phyloP scores from a whole-genome alignment of 495 filamentous ascomycete genomes.

The Sporormia fimetaria region DNA sequence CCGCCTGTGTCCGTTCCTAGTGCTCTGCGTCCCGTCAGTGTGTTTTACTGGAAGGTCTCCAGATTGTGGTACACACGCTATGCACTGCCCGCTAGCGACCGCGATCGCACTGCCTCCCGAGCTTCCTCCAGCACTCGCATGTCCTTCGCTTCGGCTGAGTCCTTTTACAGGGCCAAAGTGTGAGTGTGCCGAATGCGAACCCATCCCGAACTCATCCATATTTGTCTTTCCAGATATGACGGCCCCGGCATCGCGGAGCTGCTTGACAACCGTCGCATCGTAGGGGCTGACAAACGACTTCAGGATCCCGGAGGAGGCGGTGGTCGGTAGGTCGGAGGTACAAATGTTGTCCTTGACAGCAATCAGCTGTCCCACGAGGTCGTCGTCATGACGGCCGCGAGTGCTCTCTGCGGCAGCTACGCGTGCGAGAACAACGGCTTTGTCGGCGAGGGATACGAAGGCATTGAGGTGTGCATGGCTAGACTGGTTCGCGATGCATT shows the following conservation, averaged over 20 bases:
- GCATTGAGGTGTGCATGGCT: slow-evolving; percentile 25
- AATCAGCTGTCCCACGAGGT: slow-evolving; percentile 45
- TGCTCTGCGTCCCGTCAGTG: slow-evolving; percentile 39
- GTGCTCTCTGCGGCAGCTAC: slow-evolving; percentile 11
- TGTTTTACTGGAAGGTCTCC: not conserved
- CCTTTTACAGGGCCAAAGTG: slow-evolving; percentile 56
- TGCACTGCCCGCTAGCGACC: slow-evolving; percentile 58
- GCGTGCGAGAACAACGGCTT: slow-evolving; percentile 6
- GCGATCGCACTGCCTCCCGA: slow-evolving; percentile 90
- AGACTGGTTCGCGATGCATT: slow-evolving; percentile 24
- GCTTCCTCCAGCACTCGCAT: slow-evolving; percentile 71
- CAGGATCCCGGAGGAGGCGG: slow-evolving; percentile 72
- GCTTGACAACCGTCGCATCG: slow-evolving; percentile 67
- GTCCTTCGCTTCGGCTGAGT: slow-evolving; percentile 13
- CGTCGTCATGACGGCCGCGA: not conserved
- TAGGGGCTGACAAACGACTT: slow-evolving; percentile 61
- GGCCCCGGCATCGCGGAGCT: slow-evolving; percentile 53
- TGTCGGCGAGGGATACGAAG: slow-evolving; percentile 25
- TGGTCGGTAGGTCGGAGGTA: slow-evolving; percentile 56
- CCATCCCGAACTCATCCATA: slow-evolving; percentile 98
- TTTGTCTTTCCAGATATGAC: slow-evolving; percentile 71
- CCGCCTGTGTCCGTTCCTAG: slow-evolving; percentile 94
- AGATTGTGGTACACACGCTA: slow-evolving; percentile 44
- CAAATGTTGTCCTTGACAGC: slow-evolving; percentile 89
- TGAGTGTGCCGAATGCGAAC: slow-evolving; percentile 74